These are phyloP conservation scores for Lojkania enalia DNA, from an alignment of 2,329 filamentous ascomycete genomes.

Conservation along the genomic window DNA sequence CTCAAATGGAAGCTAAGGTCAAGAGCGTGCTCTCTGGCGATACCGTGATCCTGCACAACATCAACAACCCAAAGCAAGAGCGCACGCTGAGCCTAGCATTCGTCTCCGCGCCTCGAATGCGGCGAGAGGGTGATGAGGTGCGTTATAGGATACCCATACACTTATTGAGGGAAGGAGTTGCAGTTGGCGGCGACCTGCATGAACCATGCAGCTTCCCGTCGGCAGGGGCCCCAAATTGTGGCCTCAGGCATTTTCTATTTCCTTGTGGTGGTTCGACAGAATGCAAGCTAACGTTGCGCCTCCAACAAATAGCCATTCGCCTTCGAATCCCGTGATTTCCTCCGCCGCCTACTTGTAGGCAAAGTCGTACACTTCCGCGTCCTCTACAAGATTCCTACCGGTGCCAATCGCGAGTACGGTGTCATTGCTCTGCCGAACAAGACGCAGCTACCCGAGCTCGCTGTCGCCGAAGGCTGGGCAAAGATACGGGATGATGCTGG, in stretches of 20 bases:
- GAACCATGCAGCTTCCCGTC: slow-evolving; percentile 10
- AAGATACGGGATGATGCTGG: slow-evolving; percentile 94
- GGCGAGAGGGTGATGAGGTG: slow-evolving; percentile 85
- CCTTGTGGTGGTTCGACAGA: no score
- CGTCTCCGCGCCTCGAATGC: slow-evolving; percentile 83
- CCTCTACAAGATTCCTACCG: slow-evolving; percentile 82
- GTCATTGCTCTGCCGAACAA: slow-evolving; percentile 76
- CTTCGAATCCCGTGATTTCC: slow-evolving; percentile 92
- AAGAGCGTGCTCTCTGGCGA: slow-evolving; percentile 95
- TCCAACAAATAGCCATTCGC: slow-evolving; percentile 73
- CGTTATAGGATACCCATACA: slow-evolving; percentile 17
- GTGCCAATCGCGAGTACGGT: slow-evolving; percentile 82
- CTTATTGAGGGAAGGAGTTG: background rate
- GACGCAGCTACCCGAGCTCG: slow-evolving; percentile 70
- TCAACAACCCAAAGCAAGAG: slow-evolving; percentile 80
- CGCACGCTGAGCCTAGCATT: slow-evolving; percentile 88
- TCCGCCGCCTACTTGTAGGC: slow-evolving; percentile 81
- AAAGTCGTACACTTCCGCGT: slow-evolving; percentile 85
- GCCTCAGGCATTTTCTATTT: slow-evolving; percentile 3
- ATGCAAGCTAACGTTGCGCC: slow-evolving; percentile 4
- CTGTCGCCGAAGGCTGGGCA: slow-evolving; percentile 86
- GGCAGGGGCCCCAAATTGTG: background rate
- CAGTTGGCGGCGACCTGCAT: background rate
- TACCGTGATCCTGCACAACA: slow-evolving; percentile 80
- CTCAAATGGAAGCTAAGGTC: slow-evolving; percentile 58